Evolutionary conservation across 352 stramenopile genomes (phyloP), one percentile per base, ranked within the genome.

Genomic region (Phytophthora meadii): DNA sequence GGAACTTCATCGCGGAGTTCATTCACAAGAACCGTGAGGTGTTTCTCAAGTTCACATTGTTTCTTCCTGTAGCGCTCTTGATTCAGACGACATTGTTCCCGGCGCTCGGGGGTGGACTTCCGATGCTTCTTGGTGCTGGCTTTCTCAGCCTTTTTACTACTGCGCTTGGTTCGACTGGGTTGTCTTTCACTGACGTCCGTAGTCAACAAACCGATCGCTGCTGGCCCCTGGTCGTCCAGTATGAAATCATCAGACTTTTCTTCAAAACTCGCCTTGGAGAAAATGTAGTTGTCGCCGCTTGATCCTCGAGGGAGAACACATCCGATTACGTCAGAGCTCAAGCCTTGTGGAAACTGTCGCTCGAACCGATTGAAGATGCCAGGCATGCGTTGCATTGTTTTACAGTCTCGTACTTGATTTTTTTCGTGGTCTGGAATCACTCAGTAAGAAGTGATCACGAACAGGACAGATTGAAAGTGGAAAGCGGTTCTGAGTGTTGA

Each of bases 61-160:
- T 40, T 52, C 45, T 39, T 52, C 17, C 45, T n/a, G 14, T 52
- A 52, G 45, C 45, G 45, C 10, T 37, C 45, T 52, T 52, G 27
- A n/a, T 52, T 52, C 17, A 36, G 9, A 25, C 45, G 27, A 28
- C 45, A 52, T 37, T 37, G 45, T 14, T 37, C 45, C 2, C 45
- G 45, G 11, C 45, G 45, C 14, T 42, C 6, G 19, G 14, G 36
- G 36, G 36, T 17, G 11, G 15, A 42, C 7, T 42, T 42, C n/a
- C 30, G 37, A 10, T 7, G 2, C n/a, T 42, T 22, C 14, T 22
- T 22, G 14, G 37, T 22, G 6, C 9, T 42, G 37, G 8, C 14
- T 42, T 42, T 14, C 30, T 14, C 30, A 19, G 11, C 4, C 0
- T 42, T 42, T 42, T 22, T 42, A 42, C 37, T 22, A 36, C 30